Percentiles rank a stretch among this genome's conserved stretches.
These are phyloP conservation scores for Nothophoma quercina DNA, from an alignment of 2,329 filamentous ascomycete species.

Conservation along the genomic window DNA sequence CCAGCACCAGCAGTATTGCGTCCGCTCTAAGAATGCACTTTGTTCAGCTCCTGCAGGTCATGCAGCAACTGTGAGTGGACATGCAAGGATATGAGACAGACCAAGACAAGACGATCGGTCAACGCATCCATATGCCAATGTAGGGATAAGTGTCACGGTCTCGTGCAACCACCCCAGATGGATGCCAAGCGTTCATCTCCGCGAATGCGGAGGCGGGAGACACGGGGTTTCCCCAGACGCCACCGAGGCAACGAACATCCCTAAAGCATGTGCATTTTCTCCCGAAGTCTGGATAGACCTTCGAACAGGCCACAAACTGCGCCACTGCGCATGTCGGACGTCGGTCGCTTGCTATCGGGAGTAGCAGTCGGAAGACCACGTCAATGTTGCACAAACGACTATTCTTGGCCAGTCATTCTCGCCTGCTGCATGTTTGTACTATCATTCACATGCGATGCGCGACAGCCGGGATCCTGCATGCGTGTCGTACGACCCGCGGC, in stretches of 20 bases:
- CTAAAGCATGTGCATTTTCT: neutral
- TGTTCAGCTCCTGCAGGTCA: neutral
- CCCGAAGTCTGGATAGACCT: neutral
- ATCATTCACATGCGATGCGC: slow-evolving; percentile 1
- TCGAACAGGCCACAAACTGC: too few species aligned
- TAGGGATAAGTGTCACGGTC: neutral
- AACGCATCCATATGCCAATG: neutral
- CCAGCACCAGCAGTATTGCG: slow-evolving; percentile 4
- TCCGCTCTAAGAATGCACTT: neutral
- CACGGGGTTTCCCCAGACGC: neutral
- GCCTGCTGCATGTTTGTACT: slow-evolving; percentile 3
- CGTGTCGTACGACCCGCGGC: slow-evolving; percentile 5
- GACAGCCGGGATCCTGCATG: neutral
- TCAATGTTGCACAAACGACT: slow-evolving; percentile 5
- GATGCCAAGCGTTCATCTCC: slow-evolving; percentile 2
- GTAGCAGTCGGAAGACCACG: neutral
- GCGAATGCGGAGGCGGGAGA: slow-evolving; percentile 5
- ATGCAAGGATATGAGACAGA: neutral
- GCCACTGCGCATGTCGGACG: too few species aligned
- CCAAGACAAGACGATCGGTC: neutral
- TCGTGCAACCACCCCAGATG: neutral
- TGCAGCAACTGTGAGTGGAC: neutral
- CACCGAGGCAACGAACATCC: neutral
- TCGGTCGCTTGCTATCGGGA: neutral
- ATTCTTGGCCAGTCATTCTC: slow-evolving; percentile 2